These are phyloP conservation scores for Aspergillus hiratsukae DNA, from an alignment of 2,329 filamentous ascomycete species.

Conservation along the genomic window DNA sequence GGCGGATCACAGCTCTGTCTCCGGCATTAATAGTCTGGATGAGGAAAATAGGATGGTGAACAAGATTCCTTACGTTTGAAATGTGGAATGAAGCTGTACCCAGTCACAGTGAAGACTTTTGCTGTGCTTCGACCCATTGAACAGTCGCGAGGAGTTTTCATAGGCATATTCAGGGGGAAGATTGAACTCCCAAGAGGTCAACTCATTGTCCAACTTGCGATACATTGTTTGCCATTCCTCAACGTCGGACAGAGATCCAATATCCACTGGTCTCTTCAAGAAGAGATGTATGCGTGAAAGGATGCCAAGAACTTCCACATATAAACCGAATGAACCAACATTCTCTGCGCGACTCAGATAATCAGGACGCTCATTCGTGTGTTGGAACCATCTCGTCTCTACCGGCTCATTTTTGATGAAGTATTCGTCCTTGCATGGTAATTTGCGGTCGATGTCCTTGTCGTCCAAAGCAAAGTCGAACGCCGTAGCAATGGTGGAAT, in stretches of 20 bases:
- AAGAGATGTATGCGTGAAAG: conserved; percentile 85
- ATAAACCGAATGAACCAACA: conserved; percentile 81
- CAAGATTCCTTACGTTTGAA: conserved; percentile 63
- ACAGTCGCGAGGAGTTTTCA: conserved; percentile 70
- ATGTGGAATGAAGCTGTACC: conserved; percentile 88
- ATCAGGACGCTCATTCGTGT: conserved; percentile 52
- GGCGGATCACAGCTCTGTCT: conserved; percentile 68
- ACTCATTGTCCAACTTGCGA: conserved; percentile 73
- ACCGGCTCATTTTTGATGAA: conserved; percentile 80
- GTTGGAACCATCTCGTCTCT: conserved; percentile 75
- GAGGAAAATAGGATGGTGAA: background rate
- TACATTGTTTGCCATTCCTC: conserved; percentile 87
- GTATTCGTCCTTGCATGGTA: conserved; percentile 82
- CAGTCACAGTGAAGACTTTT: conserved; percentile 74
- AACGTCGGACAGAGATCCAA: conserved; percentile 76
- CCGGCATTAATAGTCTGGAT: conserved; percentile 17
- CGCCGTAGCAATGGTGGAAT: conserved; percentile 83
- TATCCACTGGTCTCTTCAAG: conserved; percentile 83
- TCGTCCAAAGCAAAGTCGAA: conserved; percentile 90
- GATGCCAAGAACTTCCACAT: conserved; percentile 84
- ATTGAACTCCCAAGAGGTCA: conserved; percentile 78
- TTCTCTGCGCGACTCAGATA: conserved; percentile 71
- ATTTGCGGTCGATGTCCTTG: conserved; percentile 78
- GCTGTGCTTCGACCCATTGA: conserved; percentile 59
- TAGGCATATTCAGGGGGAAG: conserved; percentile 73